A percentile compares a stretch with the other conserved stretches of the same genome.
These are phyloP conservation scores for Heliocybe sulcata DNA, from an alignment of 1,284 basidiomycete species.

Conservation along the genomic window DNA sequence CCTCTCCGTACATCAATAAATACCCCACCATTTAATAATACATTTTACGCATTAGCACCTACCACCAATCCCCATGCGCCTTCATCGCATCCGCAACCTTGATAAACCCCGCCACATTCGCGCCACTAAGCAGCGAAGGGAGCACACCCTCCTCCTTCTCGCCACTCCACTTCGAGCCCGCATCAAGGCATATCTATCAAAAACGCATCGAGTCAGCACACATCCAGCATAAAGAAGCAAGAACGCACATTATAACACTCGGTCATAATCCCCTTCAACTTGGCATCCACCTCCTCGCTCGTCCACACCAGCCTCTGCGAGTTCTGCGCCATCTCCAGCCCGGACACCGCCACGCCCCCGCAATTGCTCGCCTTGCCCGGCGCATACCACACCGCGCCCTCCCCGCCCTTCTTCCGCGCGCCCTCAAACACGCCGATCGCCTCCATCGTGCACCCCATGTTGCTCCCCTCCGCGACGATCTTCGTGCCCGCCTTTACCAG, in stretches of 20 bases:
- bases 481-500: constrained; percentile 65
- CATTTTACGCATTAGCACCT: constrained; percentile 11
- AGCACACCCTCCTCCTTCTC: constrained; percentile 33
- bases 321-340: constrained; percentile 82
- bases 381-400: constrained; percentile 53
- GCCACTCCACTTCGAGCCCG: constrained; percentile 55
- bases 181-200: constrained; percentile 41
- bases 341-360: constrained; percentile 66
- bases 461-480: constrained; percentile 76
- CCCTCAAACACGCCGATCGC: constrained; percentile 72
- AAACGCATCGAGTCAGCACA: neutral
- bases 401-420: constrained; percentile 42
- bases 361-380: constrained; percentile 72
- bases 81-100: constrained; percentile 65
- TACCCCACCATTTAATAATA: neutral
- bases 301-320: constrained; percentile 63
- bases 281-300: constrained; percentile 61
- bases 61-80: constrained; percentile 74
- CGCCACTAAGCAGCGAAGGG: constrained; percentile 61
- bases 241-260: constrained; percentile 41
- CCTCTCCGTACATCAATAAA: neutral
- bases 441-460: constrained; percentile 68
- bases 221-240: neutral
- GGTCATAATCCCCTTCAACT: constrained; percentile 73
- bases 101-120: constrained; percentile 76